phyloP scores from a whole-genome alignment of 2,329 filamentous ascomycete genomes.

The Pseudogymnoascus sp. region DNA sequence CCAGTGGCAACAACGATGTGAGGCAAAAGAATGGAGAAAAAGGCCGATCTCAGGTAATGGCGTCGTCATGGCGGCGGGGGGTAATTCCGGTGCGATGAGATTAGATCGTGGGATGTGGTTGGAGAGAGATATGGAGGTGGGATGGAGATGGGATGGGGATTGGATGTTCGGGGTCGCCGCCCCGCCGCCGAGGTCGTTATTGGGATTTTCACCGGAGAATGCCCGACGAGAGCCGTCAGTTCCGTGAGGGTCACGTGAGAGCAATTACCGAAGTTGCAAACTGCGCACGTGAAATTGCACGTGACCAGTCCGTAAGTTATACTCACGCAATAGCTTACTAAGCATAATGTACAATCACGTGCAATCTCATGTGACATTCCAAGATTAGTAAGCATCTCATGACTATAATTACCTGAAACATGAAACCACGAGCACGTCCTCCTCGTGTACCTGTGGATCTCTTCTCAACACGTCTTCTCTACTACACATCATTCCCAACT shows the following conservation, averaged over 20 bases:
- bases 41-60: background rate
- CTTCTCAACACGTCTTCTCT: background rate
- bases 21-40: background rate
- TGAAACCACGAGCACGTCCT: background rate
- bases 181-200: background rate
- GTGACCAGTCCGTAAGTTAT: too few species aligned
- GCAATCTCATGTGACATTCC: background rate
- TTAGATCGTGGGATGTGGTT: background rate
- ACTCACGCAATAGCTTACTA: background rate
- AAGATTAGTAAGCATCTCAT: background rate
- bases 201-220: background rate
- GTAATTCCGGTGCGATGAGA: background rate
- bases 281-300: background rate
- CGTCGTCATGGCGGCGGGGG: background rate
- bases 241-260: background rate
- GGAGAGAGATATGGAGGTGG: background rate
- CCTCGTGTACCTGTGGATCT: background rate
- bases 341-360: background rate
- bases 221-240: background rate
- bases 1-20: too few species aligned
- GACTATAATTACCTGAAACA: background rate
- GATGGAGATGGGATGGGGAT: background rate
- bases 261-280: background rate
- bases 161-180: background rate
- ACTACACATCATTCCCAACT: constrained; percentile 3